phyloP scores from a whole-genome alignment of 345 rosid species.

The Clausena lansium region DNA sequence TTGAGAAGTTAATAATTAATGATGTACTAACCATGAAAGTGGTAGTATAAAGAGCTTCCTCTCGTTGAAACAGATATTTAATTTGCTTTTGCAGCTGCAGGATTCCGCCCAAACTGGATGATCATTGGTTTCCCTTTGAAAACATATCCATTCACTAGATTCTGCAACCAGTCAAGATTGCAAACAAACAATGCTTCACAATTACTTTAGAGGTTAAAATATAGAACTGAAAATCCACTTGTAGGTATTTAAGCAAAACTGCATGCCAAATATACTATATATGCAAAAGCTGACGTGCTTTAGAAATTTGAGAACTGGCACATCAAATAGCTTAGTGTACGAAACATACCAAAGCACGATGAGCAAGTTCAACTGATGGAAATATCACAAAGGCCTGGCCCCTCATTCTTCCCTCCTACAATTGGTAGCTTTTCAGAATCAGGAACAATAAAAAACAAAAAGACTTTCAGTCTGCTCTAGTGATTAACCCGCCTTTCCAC shows the following conservation, averaged over 20 bases:
- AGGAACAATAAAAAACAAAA: not conserved
- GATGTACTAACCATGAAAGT: slow-evolving; percentile 7
- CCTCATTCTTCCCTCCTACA: slow-evolving; percentile 97
- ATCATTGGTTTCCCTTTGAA: slow-evolving; percentile 88
- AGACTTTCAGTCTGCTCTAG: not conserved
- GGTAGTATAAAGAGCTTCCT: slow-evolving; percentile 6
- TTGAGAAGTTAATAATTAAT: not conserved
- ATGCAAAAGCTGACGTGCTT: not conserved
- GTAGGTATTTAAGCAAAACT: not conserved
- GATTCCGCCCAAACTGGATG: slow-evolving; percentile 85
- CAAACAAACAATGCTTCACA: not conserved
- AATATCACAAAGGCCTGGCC: slow-evolving; percentile 97
- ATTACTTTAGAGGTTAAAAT: not conserved
- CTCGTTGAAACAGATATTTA: slow-evolving; percentile 7
- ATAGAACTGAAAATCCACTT: not conserved
- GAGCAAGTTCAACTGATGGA: slow-evolving; percentile 86
- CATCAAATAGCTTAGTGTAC: slow-evolving; percentile 11
- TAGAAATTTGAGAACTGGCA: not conserved
- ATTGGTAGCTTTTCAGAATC: slow-evolving; percentile 4
- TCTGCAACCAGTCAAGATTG: slow-evolving; percentile 46
- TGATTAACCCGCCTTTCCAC: not conserved
- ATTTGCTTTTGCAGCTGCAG: slow-evolving; percentile 49
- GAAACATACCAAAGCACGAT: slow-evolving; percentile 68
- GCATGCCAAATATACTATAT: not conserved
- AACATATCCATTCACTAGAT: slow-evolving; percentile 75